phyloP scores from a whole-genome alignment of 176 grass and related monocot genomes.

The Hyparrhenia diplandra region DNA sequence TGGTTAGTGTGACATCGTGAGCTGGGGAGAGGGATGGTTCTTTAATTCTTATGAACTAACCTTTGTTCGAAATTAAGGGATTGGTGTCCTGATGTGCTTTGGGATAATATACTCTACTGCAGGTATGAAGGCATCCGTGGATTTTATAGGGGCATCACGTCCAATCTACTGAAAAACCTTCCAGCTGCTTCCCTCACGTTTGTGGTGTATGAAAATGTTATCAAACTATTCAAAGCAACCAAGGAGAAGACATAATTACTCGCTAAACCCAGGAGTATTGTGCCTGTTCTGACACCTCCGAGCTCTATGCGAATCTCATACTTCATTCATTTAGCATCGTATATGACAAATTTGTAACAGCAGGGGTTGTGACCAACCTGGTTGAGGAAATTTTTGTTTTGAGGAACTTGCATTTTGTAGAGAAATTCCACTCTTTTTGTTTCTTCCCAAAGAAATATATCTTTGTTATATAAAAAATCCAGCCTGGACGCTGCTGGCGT shows the following conservation, averaged over 20 bases:
- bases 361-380: not conserved
- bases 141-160: conserved; percentile 90
- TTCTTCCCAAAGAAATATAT: not conserved
- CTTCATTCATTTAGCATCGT: not conserved
- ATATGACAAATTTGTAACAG: not conserved
- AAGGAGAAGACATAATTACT: conserved; percentile 28
- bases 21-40: not conserved
- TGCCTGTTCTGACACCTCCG: not conserved
- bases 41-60: not conserved
- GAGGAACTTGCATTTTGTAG: not conserved
- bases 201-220: conserved; percentile 95
- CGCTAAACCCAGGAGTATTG: not conserved
- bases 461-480: not conserved
- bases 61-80: not conserved
- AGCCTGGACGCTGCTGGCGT: not conserved
- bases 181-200: conserved; percentile 92
- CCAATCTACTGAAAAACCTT: conserved; percentile 88
- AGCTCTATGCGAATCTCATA: not conserved
- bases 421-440: not conserved
- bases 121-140: conserved; percentile 85
- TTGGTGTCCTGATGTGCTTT: not conserved
- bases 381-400: not conserved
- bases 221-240: conserved; percentile 63
- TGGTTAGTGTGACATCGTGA: not conserved
- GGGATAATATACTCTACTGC: conserved; percentile 10